phyloP scores from a whole-genome alignment of 192 early-diverging fungal species.

The Endogone sp. region DNA sequence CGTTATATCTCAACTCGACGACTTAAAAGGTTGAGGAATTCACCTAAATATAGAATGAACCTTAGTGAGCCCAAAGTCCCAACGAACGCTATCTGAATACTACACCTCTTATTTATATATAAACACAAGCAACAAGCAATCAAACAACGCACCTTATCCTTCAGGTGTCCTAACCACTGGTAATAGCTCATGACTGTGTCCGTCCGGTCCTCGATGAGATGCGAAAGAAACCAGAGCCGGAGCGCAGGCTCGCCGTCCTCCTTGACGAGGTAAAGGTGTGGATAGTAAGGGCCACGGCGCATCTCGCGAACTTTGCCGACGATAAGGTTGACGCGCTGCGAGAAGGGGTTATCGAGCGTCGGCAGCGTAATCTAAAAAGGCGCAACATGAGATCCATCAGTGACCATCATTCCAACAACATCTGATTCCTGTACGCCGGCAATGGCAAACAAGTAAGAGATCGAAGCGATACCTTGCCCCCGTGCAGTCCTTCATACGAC shows the following conservation, averaged over 20 bases:
- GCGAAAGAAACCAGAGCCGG: conserved; percentile 80
- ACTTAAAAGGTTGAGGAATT: too few species aligned
- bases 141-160: conserved; percentile 79
- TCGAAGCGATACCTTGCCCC: conserved; percentile 84
- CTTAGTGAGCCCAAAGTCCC: too few species aligned
- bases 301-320: conserved; percentile 67
- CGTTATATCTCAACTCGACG: too few species aligned
- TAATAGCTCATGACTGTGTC: conserved; percentile 73
- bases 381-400: background rate
- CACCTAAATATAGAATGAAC: too few species aligned
- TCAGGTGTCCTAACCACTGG: conserved; percentile 70
- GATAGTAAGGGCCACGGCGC: conserved; percentile 66
- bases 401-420: background rate
- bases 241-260: conserved; percentile 87
- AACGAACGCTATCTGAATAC: too few species aligned
- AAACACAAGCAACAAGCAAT: too few species aligned
- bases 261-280: conserved; percentile 80
- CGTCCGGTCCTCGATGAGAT: conserved; percentile 90
- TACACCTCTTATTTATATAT: too few species aligned
- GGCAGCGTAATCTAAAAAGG: conserved; percentile 73
- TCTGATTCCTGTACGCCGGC: too few species aligned
- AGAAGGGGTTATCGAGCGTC: conserved; percentile 64
- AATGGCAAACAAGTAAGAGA: conserved; percentile 3
- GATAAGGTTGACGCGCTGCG: conserved; percentile 68
- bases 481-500: conserved; percentile 70